Percentiles rank a stretch among this genome's conserved stretches.
These are phyloP conservation scores for Neodidymelliopsis sp. DNA, from an alignment of 2,329 filamentous ascomycete genomes.

Conservation along the genomic window DNA sequence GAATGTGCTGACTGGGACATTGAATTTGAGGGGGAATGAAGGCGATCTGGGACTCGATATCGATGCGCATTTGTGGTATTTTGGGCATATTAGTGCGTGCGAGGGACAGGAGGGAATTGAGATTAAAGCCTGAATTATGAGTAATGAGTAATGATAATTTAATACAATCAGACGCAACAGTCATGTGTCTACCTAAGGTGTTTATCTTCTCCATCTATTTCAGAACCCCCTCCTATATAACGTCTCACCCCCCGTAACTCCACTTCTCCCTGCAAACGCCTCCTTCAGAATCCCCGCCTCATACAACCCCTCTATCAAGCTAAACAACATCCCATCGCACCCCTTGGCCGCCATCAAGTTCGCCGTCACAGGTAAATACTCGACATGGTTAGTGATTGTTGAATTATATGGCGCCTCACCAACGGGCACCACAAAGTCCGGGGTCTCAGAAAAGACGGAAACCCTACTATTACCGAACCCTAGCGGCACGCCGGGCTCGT, in stretches of 20 bases:
- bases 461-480: conserved; percentile 60
- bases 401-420: conserved; percentile 56
- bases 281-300: conserved; percentile 57
- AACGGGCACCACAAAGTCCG: conserved; percentile 57
- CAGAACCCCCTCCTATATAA: conserved; percentile 41
- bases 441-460: conserved; percentile 57
- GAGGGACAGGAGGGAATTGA: conserved; percentile 38
- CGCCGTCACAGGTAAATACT: conserved; percentile 65
- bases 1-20: conserved; percentile 22
- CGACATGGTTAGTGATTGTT: conserved; percentile 57
- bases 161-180: too few relatives aligned
- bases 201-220: not conserved
- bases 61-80: conserved; percentile 47
- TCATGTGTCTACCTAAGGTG: too few relatives aligned
- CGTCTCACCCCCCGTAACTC: conserved; percentile 51
- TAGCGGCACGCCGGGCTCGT: conserved; percentile 54
- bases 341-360: conserved; percentile 66
- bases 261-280: conserved; percentile 55
- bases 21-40: conserved; percentile 42
- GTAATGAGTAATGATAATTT: not conserved
- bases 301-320: conserved; percentile 61
- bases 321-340: conserved; percentile 67
- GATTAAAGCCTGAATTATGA: conserved; percentile 26
- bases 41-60: conserved; percentile 37
- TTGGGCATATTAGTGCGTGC: conserved; percentile 45